Percentiles rank a stretch among this genome's conserved stretches.
phyloP scores from a whole-genome alignment of 2,329 filamentous ascomycete genomes.

The Monosporascus sp. region DNA sequence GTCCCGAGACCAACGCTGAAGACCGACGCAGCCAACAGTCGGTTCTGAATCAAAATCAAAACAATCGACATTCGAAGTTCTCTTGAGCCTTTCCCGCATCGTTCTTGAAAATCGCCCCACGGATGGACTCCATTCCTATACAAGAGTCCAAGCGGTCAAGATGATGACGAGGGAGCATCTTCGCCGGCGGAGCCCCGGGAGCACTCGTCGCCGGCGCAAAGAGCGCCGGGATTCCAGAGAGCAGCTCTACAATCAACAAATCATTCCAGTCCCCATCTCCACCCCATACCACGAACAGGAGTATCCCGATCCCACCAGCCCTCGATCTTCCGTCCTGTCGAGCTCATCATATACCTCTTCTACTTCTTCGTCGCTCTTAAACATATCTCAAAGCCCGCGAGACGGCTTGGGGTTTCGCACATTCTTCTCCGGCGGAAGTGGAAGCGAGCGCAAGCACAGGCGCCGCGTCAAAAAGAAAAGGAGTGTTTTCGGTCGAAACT shows the following conservation, averaged over 20 bases:
- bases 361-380: constrained; percentile 55
- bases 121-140: constrained; percentile 16
- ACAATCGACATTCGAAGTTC: constrained; percentile 1
- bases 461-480: constrained; percentile 37
- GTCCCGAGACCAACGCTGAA: too few species aligned
- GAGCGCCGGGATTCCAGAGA: constrained; percentile 37
- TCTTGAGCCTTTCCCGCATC: constrained; percentile 3
- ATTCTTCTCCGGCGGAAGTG: constrained; percentile 50
- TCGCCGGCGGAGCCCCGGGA: constrained; percentile 52
- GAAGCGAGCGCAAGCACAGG: constrained; percentile 46
- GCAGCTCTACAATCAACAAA: constrained; percentile 24
- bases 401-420: constrained; percentile 49
- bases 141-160: constrained; percentile 23
- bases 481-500: constrained; percentile 54
- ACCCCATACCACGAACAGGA: constrained; percentile 14
- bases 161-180: constrained; percentile 47
- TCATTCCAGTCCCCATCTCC: constrained; percentile 12
- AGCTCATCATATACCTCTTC: constrained; percentile 41
- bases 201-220: constrained; percentile 47
- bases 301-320: constrained; percentile 11
- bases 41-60: constrained; percentile 11
- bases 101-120: constrained; percentile 10
- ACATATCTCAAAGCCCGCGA: constrained; percentile 56
- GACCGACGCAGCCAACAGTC: background rate
- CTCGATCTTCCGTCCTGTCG: constrained; percentile 25